Evolutionary conservation across 1,284 basidiomycete species (phyloP).

Genomic region (Coriolopsis trogii): DNA sequence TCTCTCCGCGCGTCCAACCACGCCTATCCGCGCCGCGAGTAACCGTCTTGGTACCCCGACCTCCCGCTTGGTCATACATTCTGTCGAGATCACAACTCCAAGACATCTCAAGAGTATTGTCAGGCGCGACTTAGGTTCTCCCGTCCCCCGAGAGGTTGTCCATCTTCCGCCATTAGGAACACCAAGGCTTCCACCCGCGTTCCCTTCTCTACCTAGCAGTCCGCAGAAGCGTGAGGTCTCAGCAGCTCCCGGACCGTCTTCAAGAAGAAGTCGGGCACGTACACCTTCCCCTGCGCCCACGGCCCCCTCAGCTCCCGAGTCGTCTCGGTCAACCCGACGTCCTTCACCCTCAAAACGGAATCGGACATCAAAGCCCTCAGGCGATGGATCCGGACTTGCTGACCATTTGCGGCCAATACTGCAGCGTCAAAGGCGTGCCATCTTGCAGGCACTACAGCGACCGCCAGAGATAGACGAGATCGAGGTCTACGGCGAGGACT

Average conservation of each 20-base stretch:
- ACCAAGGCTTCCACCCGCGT: constrained; percentile 18
- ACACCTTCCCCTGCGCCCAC: constrained; percentile 5
- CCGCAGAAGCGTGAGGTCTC: not conserved
- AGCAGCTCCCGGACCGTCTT: not conserved
- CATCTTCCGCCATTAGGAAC: constrained; percentile 9
- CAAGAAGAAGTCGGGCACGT: not conserved
- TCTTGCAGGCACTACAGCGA: constrained; percentile 51
- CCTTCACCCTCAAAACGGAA: constrained; percentile 33
- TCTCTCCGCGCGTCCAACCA: constrained; percentile 24
- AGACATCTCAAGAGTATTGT: constrained; percentile 12
- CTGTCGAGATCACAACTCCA: constrained; percentile 42
- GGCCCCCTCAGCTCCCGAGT: not conserved
- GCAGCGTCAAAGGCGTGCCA: constrained; percentile 58
- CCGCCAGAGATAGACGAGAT: constrained; percentile 25
- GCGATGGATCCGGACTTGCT: constrained; percentile 33
- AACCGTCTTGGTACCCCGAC: constrained; percentile 22
- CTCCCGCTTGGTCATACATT: constrained; percentile 44
- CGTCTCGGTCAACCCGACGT: constrained; percentile 22
- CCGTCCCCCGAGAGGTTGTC: constrained; percentile 6
- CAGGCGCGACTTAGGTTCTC: constrained; percentile 17
- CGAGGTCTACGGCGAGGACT: constrained; percentile 34
- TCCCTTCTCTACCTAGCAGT: constrained; percentile 7
- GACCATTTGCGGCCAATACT: constrained; percentile 46
- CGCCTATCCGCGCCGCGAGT: constrained; percentile 29
- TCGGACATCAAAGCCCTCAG: constrained; percentile 22